Base-by-base conservation (phyloP, 2,329 filamentous ascomycete species). In the Chaetomiaceae sp. region DNA sequence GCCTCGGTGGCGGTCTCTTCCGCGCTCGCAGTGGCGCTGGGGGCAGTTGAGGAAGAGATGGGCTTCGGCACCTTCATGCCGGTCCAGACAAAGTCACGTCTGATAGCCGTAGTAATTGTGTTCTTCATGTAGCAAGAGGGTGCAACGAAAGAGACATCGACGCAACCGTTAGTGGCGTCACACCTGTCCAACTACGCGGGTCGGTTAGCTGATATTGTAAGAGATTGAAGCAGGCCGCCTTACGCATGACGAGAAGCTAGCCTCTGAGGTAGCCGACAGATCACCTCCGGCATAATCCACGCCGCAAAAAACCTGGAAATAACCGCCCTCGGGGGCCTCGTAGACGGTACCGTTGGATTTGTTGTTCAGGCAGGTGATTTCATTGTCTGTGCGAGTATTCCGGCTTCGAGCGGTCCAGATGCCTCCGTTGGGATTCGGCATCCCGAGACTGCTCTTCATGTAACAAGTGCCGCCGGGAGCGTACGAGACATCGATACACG, bases 61-160 rank as follows among this genome's bases (percentile, higher is more conserved):
- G 27, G 29, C 29, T 38, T 37, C 14, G 32, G 32, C 21, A 45
- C 43, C 30, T 38, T 38, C 25, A 18, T 27, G 34, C 21, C 45
- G 23, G 45, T 48, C 45, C 45, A 48, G 23, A 48, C 45, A 11
- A 14, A 20, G 16, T 5, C n/a, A 11, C 45, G 21, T 16, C 10
- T 27, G n/a, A 30, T 3, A 2, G 23, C n/a, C 1, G 45, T 38
- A 7, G 33, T 38, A n/a, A 30, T 20, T 7, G 3, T 8, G 23
- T 23, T 21, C 33, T 48, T 48, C 45, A 48, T 23, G n/a, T 48
- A 48, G 33, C 45, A 48, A 13, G 33, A 48, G 2, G 33, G 45
- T 7, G 33, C 21, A 21, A 48, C 33, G n/a, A 30, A 48, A 14
- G 33, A 34, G 30, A 36, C 42, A 14, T 45, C 42, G 11, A 40